These are phyloP conservation scores for Colletotrichum liriopes DNA, from an alignment of 2,329 filamentous ascomycete genomes.

Conservation along the genomic window DNA sequence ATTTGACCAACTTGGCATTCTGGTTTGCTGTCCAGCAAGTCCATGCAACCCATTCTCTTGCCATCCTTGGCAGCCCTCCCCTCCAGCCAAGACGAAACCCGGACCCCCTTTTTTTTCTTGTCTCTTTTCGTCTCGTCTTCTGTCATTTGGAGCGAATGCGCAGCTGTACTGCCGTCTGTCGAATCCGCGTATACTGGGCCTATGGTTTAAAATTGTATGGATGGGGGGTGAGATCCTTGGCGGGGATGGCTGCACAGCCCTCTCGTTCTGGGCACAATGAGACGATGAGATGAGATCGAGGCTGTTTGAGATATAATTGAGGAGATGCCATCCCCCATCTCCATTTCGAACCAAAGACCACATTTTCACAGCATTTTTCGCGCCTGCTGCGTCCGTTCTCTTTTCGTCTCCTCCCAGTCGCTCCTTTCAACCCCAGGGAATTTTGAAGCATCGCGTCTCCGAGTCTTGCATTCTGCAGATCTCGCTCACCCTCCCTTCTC, in stretches of 20 bases:
- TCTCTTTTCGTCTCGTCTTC: neutral
- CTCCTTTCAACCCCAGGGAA: neutral
- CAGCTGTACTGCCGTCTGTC: neutral
- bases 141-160: neutral
- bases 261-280: slow-evolving; percentile 1
- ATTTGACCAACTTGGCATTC: slow-evolving; percentile 15
- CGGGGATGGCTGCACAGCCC: slow-evolving; percentile 24
- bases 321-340: neutral
- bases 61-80: slow-evolving; percentile 3
- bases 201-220: slow-evolving; percentile 23
- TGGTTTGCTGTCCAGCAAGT: slow-evolving; percentile 10
- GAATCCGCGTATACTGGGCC: neutral
- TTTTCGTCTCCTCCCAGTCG: neutral
- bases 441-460: neutral
- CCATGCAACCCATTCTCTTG: neutral
- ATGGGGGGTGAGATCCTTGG: slow-evolving; percentile 21
- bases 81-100: slow-evolving; percentile 21
- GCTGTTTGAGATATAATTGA: slow-evolving; percentile 24
- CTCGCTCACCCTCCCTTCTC: neutral
- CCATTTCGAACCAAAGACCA: neutral
- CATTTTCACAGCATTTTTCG: slow-evolving; percentile 3
- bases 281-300: slow-evolving; percentile 11
- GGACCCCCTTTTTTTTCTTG: neutral
- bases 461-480: neutral
- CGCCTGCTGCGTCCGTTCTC: neutral